These are phyloP conservation scores for Pseudonitzschia pungens DNA, from an alignment of 108 stramenopile genomes.

Conservation along the genomic window DNA sequence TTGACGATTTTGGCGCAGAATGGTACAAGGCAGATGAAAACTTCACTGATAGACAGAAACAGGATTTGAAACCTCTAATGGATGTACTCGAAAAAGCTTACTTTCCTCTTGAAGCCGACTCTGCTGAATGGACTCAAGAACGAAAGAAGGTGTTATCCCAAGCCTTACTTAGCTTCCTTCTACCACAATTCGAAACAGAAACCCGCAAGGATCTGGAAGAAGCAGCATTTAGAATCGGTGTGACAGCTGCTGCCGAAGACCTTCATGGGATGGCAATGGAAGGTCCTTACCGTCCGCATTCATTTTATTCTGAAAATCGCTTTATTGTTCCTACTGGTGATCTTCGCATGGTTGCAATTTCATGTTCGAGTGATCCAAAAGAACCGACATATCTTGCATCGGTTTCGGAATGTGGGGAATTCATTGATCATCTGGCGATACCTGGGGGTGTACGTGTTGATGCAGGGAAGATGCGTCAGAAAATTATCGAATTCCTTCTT, in stretches of 20 bases:
- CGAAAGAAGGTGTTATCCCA: conserved; percentile 69
- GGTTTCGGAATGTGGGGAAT: conserved; percentile 73
- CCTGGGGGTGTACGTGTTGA: conserved; percentile 77
- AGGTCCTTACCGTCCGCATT: conserved; percentile 82
- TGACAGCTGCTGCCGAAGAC: conserved; percentile 67
- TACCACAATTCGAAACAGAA: conserved; percentile 85
- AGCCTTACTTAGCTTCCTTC: conserved; percentile 71
- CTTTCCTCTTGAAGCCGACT: conserved; percentile 65
- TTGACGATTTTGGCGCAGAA: conserved; percentile 51
- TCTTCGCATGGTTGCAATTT: conserved; percentile 79
- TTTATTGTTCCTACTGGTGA: conserved; percentile 82
- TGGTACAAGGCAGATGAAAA: conserved; percentile 52
- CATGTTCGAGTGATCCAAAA: conserved; percentile 63
- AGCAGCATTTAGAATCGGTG: conserved; percentile 65
- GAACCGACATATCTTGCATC: conserved; percentile 82
- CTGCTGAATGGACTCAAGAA: conserved; percentile 81
- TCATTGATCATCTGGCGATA: conserved; percentile 77
- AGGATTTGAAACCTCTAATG: conserved; percentile 54
- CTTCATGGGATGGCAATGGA: conserved; percentile 84
- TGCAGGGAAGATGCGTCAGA: conserved; percentile 71
- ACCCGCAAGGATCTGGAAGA: conserved; percentile 70
- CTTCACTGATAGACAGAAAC: conserved; percentile 54
- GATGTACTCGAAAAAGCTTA: conserved; percentile 67
- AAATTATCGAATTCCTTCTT: conserved; percentile 77
- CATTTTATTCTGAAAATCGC: conserved; percentile 68